Evolutionary conservation across 2,329 filamentous ascomycete species (phyloP).

Genomic region (Ascochyta pisi): DNA sequence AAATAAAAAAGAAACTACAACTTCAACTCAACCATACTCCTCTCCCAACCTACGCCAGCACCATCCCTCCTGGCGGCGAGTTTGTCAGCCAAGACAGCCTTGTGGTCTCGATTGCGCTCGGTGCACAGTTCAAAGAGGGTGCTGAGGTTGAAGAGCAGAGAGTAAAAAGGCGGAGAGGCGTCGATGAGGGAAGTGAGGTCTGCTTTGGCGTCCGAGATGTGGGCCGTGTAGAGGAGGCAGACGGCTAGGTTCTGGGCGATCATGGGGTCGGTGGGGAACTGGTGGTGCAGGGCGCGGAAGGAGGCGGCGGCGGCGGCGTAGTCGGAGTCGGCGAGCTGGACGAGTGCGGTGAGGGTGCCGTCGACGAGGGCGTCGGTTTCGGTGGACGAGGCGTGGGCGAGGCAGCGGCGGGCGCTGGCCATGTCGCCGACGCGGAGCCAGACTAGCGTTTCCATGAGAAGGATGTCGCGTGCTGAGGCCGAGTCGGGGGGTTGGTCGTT

Average conservation of each 20-base stretch:
- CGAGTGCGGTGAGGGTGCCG: conserved; percentile 68
- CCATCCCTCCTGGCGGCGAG: conserved; percentile 67
- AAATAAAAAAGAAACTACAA: conserved; percentile 53
- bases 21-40: conserved; percentile 77
- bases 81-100: conserved; percentile 73
- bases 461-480: conserved; percentile 35
- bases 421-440: conserved; percentile 82
- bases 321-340: conserved; percentile 78
- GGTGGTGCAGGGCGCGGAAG: conserved; percentile 64
- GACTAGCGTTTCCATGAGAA: conserved; percentile 65
- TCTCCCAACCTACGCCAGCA: conserved; percentile 69
- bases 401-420: conserved; percentile 66
- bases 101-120: conserved; percentile 73
- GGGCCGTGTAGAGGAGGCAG: conserved; percentile 80
- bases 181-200: conserved; percentile 72
- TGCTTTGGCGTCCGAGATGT: conserved; percentile 67
- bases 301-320: conserved; percentile 68
- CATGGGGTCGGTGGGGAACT: conserved; percentile 67
- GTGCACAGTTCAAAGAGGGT: conserved; percentile 93
- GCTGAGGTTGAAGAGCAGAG: conserved; percentile 84
- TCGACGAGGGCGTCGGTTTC: conserved; percentile 40
- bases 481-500: conserved; percentile 19
- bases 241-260: conserved; percentile 83
- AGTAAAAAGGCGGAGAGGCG: conserved; percentile 68
- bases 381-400: conserved; percentile 44